A percentile compares a stretch with the other conserved stretches of the same genome.
Conservation (phyloP, 83 land plant genomes). For the Larix sibirica region DNA sequence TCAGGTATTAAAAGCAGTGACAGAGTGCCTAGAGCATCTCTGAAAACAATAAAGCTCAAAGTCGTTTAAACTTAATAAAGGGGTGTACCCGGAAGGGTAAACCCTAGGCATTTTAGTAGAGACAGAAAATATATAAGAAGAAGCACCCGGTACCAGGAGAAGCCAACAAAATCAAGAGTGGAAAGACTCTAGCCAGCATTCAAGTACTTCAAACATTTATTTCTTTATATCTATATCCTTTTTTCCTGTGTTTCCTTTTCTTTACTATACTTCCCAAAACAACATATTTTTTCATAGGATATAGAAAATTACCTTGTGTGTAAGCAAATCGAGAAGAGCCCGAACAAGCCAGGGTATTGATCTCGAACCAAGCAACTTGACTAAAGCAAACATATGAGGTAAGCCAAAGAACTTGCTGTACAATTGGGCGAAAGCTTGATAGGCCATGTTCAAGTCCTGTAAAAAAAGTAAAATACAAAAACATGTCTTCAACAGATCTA, state of each 20-base stretch:
- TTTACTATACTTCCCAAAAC: neutral
- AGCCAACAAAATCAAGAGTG: too few relatives aligned
- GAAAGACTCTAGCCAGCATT: too few relatives aligned
- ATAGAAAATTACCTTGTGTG: slow-evolving; percentile 67
- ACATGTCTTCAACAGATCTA: neutral
- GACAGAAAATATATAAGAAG: too few relatives aligned
- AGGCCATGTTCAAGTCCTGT: slow-evolving; percentile 92
- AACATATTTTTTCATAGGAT: neutral
- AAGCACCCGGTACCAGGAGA: too few relatives aligned
- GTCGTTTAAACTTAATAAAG: too few relatives aligned
- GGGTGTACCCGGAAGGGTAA: too few relatives aligned
- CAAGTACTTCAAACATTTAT: too few relatives aligned
- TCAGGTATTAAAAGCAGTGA: too few relatives aligned
- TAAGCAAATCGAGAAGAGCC: slow-evolving; percentile 82
- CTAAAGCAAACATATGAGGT: slow-evolving; percentile 87
- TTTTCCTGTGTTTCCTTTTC: neutral
- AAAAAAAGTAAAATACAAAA: neutral
- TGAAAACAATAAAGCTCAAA: too few relatives aligned
- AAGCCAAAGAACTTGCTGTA: slow-evolving; percentile 91
- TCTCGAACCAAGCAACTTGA: slow-evolving; percentile 82
- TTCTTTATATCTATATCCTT: too few relatives aligned
- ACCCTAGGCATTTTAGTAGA: too few relatives aligned
- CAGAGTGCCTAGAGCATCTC: too few relatives aligned
- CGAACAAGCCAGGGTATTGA: slow-evolving; percentile 98
- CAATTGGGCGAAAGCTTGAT: slow-evolving; percentile 76